Conservation (phyloP, 306 rosid genomes). For the Begonia masoniana region DNA sequence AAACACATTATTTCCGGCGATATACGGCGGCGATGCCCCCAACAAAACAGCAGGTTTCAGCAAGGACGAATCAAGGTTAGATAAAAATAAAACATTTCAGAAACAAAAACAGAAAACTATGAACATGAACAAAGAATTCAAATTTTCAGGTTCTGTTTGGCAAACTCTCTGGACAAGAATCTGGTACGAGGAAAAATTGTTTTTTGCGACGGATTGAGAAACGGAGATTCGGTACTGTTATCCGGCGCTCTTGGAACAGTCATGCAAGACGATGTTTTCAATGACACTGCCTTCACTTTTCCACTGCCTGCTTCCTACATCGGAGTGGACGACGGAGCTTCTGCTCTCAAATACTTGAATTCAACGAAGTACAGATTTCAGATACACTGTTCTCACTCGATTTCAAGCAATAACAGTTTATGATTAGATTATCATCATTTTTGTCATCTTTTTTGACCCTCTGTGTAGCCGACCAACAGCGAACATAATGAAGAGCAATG, state of each 20-base stretch:
- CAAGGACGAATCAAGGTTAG: slow-evolving; percentile 5
- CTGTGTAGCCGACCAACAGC: slow-evolving; percentile 9
- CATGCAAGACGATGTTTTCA: neutral
- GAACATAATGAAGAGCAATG: slow-evolving; percentile 9
- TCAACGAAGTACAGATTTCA: slow-evolving; percentile 9
- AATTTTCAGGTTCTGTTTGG: slow-evolving; percentile 5
- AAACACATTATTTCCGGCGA: slow-evolving; percentile 4
- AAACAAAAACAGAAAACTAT: neutral
- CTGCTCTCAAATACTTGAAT: slow-evolving; percentile 4
- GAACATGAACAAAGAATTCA: neutral
- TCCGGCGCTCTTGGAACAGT: slow-evolving; percentile 10
- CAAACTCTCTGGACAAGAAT: slow-evolving; percentile 4
- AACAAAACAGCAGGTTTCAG: slow-evolving; percentile 9
- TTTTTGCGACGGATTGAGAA: slow-evolving; percentile 7
- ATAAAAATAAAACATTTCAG: neutral
- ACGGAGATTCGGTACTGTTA: neutral
- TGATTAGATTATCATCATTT: too few relatives aligned
- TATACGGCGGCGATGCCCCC: slow-evolving; percentile 13
- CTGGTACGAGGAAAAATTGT: slow-evolving; percentile 11
- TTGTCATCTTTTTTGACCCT: too few relatives aligned
- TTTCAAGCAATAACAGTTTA: too few relatives aligned
- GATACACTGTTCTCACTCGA: too few relatives aligned
- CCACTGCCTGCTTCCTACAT: slow-evolving; percentile 10
- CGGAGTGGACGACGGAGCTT: neutral
- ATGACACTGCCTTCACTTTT: slow-evolving; percentile 4